Conservation (phyloP, 192 early-diverging fungal species). For the Lobulomyces angularis region DNA sequence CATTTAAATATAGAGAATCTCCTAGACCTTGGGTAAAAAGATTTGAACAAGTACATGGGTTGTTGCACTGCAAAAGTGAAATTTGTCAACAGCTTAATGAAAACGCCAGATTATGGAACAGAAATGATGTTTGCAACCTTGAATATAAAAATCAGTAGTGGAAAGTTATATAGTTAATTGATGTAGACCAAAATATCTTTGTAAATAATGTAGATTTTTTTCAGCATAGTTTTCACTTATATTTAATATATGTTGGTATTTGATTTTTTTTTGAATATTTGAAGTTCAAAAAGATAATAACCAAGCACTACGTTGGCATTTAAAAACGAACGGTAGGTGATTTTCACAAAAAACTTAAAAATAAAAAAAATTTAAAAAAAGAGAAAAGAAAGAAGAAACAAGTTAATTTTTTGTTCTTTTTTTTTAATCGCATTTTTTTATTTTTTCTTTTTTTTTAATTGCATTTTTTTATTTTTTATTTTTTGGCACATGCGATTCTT, state of each 20-base stretch:
- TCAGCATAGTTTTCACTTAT: no score
- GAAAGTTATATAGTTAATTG: background rate
- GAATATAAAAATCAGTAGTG: constrained; percentile 10
- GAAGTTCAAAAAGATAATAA: no score
- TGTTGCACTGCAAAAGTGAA: no score
- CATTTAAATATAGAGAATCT: no score
- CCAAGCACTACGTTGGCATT: constrained; percentile 2
- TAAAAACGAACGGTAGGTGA: constrained; percentile 4
- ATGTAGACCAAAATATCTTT: constrained; percentile 1
- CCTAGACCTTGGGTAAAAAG: no score
- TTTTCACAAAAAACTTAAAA: background rate
- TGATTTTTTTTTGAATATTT: no score
- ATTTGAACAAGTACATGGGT: no score
- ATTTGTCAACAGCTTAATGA: no score
- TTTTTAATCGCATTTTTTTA: background rate
- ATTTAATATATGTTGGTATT: constrained; percentile 7
- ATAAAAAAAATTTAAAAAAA: constrained; percentile 10
- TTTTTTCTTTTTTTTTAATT: background rate
- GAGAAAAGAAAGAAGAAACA: constrained; percentile 7
- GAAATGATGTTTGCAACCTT: no score
- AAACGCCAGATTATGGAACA: no score
- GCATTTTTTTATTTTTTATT: background rate
- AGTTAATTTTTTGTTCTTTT: background rate
- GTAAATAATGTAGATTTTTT: no score
- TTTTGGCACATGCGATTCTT: constrained; percentile 9